Evolutionary conservation across 805 yeast species (phyloP), one percentile per base, ranked within the genome.

Genomic region (Yamadazyma nakazawae): DNA sequence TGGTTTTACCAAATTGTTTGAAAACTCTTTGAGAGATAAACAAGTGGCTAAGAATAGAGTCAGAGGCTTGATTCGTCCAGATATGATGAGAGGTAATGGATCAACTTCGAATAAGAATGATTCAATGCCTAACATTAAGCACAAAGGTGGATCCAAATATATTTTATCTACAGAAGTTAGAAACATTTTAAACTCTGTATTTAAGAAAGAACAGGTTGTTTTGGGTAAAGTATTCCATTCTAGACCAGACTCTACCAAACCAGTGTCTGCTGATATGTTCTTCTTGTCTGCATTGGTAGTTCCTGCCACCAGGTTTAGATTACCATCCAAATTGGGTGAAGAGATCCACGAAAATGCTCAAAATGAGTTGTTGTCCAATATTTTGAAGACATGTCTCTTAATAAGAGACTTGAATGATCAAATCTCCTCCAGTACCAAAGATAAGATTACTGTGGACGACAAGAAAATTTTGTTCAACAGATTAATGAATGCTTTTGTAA

Each of bases 321-420:
- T 91, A 55, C 99, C 99, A n/a, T 85, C 96, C 13, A 91, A 91
- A 66, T 75, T 94, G 49, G 99, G 99, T 47, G 99, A 94, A 47
- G 97, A 89, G 64, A 80, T 92, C 50, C 98, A 94, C 66, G 97
- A 94, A 69, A 91, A 89, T 65, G 72, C 94, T 40, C 96, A 90
- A 70, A 95, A 94, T 66, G 96, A 91, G 68, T 75, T 91, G 47
- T 73, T 94, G 40, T 78, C 94, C 19, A 85, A 83, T 58, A 78
- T 95, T 43, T 74, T 94, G 59, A 85, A 84, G 48, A 87, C 97
- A 1, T 77, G 92, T 24, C 67, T 90, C 51, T 69, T 85, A 43
- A 92, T 94, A 50, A 81, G 96, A 67, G 97, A 91, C 62, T 78
- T 91, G 61, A 90, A 88, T 66, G 96, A 88, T 49, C 92, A 84